Evolutionary conservation across 2,329 filamentous ascomycete species (phyloP).

Genomic region (Trichoderma sp.): DNA sequence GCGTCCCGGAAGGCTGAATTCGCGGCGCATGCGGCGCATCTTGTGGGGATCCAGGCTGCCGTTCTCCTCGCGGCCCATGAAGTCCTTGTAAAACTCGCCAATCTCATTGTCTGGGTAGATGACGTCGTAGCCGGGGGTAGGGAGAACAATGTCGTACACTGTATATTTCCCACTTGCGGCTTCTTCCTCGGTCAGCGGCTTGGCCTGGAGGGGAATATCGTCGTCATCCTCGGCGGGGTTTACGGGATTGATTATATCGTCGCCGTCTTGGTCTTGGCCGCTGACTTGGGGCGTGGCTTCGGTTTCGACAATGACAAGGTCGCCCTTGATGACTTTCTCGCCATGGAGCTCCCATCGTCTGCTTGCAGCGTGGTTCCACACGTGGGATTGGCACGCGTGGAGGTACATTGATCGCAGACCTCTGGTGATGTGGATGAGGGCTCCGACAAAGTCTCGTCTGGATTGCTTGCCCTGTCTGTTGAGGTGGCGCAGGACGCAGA

Average conservation of each 20-base stretch:
- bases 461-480: constrained; percentile 49
- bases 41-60: constrained; percentile 78
- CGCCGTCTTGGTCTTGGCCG: constrained; percentile 63
- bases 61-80: constrained; percentile 80
- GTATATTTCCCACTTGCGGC: constrained; percentile 72
- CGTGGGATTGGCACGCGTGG: constrained; percentile 90
- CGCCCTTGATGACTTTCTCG: constrained; percentile 74
- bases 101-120: constrained; percentile 82
- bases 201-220: constrained; percentile 58
- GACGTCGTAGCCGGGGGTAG: constrained; percentile 89
- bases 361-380: constrained; percentile 88
- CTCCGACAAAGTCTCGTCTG: constrained; percentile 74
- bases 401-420: constrained; percentile 91
- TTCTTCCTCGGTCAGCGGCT: constrained; percentile 75
- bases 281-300: constrained; percentile 42
- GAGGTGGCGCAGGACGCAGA: constrained; percentile 76
- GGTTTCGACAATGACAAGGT: constrained; percentile 67
- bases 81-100: constrained; percentile 78
- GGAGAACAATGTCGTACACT: constrained; percentile 87
- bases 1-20: constrained; percentile 83
- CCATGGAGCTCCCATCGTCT: constrained; percentile 79
- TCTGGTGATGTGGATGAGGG: constrained; percentile 76
- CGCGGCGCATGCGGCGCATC: constrained; percentile 84
- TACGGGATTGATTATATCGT: constrained; percentile 46
- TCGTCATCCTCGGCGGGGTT: constrained; percentile 46